Evolutionary conservation across 2,329 filamentous ascomycete species (phyloP), one percentile per base, ranked within the genome.

Genomic region (Helicocarpus griseus): DNA sequence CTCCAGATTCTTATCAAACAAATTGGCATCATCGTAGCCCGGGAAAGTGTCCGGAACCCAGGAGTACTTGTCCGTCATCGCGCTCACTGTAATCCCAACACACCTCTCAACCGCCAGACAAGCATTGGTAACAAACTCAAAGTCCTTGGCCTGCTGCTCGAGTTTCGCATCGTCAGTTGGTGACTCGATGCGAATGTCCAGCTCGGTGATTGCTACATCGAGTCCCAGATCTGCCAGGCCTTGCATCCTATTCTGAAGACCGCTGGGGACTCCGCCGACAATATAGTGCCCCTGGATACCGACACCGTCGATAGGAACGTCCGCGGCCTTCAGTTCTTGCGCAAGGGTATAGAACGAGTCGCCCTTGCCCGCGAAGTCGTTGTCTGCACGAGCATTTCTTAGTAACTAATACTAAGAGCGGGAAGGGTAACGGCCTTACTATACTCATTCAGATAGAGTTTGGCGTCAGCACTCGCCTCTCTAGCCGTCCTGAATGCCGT

Each of bases 361-460:
- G 44, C 24, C 22, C 21, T 47, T 47, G 26, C 9, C 28, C n/a
- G 8, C 24, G 44, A n/a, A 29, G 7, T 29, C 44, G n/a, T 33
- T 31, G 11, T 40, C 14, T 40, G 44, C 26, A 29, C 26, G 17
- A 31, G 11, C 5, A 24, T 29, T 24, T n/a, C n/a, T n/a, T n/a
- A n/a, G n/a, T n/a, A n/a, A n/a, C n/a, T n/a, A n/a, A n/a, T n/a
- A n/a, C n/a, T n/a, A n/a, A n/a, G n/a, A 26, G 63, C 62, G 3
- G 77, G 70, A 70, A 82, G 78, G 45, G 65, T 70, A 14, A 63
- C 70, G 5, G 72, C 74, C 44, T 84, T 76, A 70, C 83, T 84
- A 63, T 71, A 72, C 61, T 87, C 83, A 69, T 87, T 87, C 69
- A 86, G 84, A 72, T 84, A 87, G 38, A 87, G 73, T 65, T 81